A percentile compares a stretch with the other conserved stretches of the same genome.
Evolutionary conservation across 371 early-diverging fungal species (phyloP).

Genomic region (Rhizopus sp.): DNA sequence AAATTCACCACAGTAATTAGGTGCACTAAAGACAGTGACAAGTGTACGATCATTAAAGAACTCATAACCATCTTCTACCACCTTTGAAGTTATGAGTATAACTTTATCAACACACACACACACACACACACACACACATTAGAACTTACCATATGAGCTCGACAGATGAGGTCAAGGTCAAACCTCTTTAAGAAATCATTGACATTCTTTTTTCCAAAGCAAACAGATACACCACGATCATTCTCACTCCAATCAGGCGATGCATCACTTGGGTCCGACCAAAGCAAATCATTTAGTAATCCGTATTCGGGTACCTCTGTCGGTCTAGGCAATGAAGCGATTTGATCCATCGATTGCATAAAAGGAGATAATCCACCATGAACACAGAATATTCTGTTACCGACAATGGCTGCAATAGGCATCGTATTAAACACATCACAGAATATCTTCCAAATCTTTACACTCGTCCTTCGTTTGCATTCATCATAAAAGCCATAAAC

Average conservation of each 20-base stretch:
- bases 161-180: slow-evolving; percentile 92
- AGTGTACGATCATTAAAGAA: slow-evolving; percentile 94
- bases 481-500: slow-evolving; percentile 99
- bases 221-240: slow-evolving; percentile 95
- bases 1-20: slow-evolving; percentile 99
- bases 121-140: too few relatives aligned
- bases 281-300: slow-evolving; percentile 80
- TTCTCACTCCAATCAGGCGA: slow-evolving; percentile 93
- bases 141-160: slow-evolving; percentile 85
- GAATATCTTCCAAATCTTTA: slow-evolving; percentile 95
- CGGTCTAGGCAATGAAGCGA: slow-evolving; percentile 81
- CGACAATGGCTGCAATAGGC: slow-evolving; percentile 94
- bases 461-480: slow-evolving; percentile 90
- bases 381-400: slow-evolving; percentile 93
- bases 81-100: slow-evolving; percentile 31
- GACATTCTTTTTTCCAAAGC: slow-evolving; percentile 90
- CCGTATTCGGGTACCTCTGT: slow-evolving; percentile 96
- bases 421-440: slow-evolving; percentile 96
- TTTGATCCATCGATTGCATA: slow-evolving; percentile 83
- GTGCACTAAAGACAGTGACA: slow-evolving; percentile 98
- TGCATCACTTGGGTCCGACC: slow-evolving; percentile 84
- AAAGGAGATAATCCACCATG: slow-evolving; percentile 79
- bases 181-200: slow-evolving; percentile 82
- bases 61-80: slow-evolving; percentile 99
- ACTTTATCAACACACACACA: background rate